These are phyloP conservation scores for Zymoseptoria brevis DNA, from an alignment of 2,329 filamentous ascomycete species.

Conservation along the genomic window DNA sequence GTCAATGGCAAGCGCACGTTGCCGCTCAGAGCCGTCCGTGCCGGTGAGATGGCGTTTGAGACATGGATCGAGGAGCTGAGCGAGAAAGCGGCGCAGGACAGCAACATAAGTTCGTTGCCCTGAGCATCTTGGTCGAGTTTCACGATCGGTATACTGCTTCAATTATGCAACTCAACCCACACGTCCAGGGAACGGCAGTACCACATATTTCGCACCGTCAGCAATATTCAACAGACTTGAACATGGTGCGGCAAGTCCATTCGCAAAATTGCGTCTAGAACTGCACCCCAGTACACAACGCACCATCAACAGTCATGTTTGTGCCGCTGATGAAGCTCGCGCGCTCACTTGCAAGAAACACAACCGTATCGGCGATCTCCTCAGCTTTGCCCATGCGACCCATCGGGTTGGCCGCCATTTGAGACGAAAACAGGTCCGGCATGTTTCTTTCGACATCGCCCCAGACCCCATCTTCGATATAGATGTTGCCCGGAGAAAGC, in stretches of 20 bases:
- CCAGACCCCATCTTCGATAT: conserved; percentile 32
- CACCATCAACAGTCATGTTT: conserved; percentile 28
- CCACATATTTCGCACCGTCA: too few relatives aligned
- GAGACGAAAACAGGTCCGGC: conserved; percentile 26
- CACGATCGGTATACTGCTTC: too few relatives aligned
- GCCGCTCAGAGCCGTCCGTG: conserved; percentile 55
- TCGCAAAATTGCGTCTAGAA: conserved; percentile 9
- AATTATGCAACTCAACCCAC: too few relatives aligned
- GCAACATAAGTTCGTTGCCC: background rate
- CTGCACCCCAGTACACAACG: conserved; percentile 23
- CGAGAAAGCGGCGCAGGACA: background rate
- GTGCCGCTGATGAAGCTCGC: conserved; percentile 24
- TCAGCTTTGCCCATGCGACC: conserved; percentile 42
- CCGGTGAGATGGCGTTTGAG: conserved; percentile 59
- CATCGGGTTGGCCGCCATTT: conserved; percentile 32
- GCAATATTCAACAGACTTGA: too few relatives aligned
- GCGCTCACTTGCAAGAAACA: conserved; percentile 33
- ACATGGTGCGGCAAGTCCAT: too few relatives aligned
- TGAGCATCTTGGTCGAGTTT: background rate
- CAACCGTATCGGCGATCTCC: conserved; percentile 43
- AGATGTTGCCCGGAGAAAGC: conserved; percentile 28
- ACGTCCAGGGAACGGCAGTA: too few relatives aligned
- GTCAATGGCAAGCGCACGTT: conserved; percentile 36
- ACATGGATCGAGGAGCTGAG: conserved; percentile 58
- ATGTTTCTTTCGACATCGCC: conserved; percentile 26